phyloP scores from a whole-genome alignment of 495 filamentous ascomycete genomes.

The Aspergillus leporis region DNA sequence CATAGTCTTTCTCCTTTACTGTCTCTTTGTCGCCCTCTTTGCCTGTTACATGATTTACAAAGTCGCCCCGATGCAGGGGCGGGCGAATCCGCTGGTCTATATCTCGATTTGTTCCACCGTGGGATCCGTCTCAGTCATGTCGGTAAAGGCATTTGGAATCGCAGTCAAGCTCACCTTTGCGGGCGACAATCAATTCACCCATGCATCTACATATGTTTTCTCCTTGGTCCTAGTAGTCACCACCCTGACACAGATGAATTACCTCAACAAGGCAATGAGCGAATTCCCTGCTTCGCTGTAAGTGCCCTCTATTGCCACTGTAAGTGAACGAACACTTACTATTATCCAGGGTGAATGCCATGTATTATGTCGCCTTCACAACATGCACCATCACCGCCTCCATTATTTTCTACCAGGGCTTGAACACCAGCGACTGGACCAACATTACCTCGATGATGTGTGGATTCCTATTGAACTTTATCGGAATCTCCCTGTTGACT shows the following conservation, averaged over 20 bases:
- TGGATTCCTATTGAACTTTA: conserved; percentile 95
- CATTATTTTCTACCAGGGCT: conserved; percentile 97
- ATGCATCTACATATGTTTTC: conserved; percentile 95
- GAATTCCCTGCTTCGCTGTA: conserved; percentile 97
- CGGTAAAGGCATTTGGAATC: conserved; percentile 96
- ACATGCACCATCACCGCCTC: conserved; percentile 92
- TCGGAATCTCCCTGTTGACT: conserved; percentile 95
- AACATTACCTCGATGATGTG: conserved; percentile 91
- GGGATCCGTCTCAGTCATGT: conserved; percentile 96
- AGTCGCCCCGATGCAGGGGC: conserved; percentile 82
- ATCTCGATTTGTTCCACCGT: conserved; percentile 97
- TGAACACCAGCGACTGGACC: conserved; percentile 91
- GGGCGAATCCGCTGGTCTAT: conserved; percentile 92
- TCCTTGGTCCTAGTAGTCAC: conserved; percentile 88
- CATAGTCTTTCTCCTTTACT: conserved; percentile 85
- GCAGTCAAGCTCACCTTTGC: conserved; percentile 89
- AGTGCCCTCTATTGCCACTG: conserved; percentile 27
- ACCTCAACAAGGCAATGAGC: conserved; percentile 97
- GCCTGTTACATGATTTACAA: conserved; percentile 94
- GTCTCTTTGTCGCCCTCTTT: conserved; percentile 72
- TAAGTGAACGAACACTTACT: conserved; percentile 27
- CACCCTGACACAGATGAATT: conserved; percentile 99
- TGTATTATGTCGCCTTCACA: conserved; percentile 99
- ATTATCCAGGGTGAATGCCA: conserved; percentile 83
- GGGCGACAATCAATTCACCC: conserved; percentile 90